Evolutionary conservation across 2,329 filamentous ascomycete genomes (phyloP).

Genomic region (Dothiorella sarmentorum): DNA sequence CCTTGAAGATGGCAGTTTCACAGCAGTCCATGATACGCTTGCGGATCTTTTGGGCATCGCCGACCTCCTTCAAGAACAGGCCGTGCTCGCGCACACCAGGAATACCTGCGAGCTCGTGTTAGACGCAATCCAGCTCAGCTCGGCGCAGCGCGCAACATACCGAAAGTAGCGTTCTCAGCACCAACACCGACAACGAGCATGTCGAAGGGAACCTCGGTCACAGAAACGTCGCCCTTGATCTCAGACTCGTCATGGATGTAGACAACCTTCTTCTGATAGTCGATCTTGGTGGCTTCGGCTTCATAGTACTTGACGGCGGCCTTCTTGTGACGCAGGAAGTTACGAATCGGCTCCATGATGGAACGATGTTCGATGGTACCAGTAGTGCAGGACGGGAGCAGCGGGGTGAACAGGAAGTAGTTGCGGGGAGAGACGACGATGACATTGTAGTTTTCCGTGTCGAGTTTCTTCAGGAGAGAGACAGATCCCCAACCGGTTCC

Average conservation of each 20-base stretch:
- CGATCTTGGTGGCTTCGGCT: slow-evolving; percentile 93
- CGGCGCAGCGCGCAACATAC: slow-evolving; percentile 42
- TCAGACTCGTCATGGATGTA: slow-evolving; percentile 90
- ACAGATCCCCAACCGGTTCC: slow-evolving; percentile 96
- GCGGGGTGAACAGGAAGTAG: slow-evolving; percentile 98
- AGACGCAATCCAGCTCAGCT: not conserved
- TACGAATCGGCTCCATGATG: slow-evolving; percentile 98
- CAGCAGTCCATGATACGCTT: slow-evolving; percentile 99
- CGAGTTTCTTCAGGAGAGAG: slow-evolving; percentile 95
- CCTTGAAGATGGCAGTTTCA: slow-evolving; percentile 98
- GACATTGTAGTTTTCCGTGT: slow-evolving; percentile 99
- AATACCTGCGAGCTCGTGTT: slow-evolving; percentile 56
- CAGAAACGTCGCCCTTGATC: slow-evolving; percentile 75
- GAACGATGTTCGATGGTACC: slow-evolving; percentile 97
- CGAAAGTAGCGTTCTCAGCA: slow-evolving; percentile 97
- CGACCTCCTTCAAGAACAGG: slow-evolving; percentile 98
- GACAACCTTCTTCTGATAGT: slow-evolving; percentile 84
- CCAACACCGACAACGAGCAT: slow-evolving; percentile 97
- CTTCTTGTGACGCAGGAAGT: slow-evolving; percentile 93
- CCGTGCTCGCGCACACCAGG: slow-evolving; percentile 92
- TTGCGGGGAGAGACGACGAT: slow-evolving; percentile 96
- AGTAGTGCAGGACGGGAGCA: slow-evolving; percentile 95
- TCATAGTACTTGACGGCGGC: slow-evolving; percentile 95
- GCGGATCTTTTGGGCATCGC: slow-evolving; percentile 90
- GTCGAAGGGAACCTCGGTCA: slow-evolving; percentile 93